These are phyloP conservation scores for Coniochaeta hoffmannii DNA, from an alignment of 2,329 filamentous ascomycete genomes.

Conservation along the genomic window DNA sequence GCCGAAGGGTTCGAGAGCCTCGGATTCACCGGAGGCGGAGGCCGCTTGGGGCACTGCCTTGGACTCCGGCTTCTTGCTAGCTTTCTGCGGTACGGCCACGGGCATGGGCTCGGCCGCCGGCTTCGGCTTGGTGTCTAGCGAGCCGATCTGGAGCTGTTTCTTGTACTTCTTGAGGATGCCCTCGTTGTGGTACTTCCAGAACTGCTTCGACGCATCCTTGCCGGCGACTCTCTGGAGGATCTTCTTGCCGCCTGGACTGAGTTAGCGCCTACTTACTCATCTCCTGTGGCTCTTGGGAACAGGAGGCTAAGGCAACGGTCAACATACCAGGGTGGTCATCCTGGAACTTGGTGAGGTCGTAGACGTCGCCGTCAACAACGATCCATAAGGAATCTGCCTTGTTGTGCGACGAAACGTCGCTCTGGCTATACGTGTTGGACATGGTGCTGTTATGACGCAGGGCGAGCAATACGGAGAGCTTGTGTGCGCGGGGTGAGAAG, in stretches of 20 bases:
- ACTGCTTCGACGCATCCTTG: conserved; percentile 60
- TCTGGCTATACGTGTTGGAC: conserved; percentile 78
- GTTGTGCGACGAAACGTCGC: conserved; percentile 88
- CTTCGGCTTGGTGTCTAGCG: conserved; percentile 78
- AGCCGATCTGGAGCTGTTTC: conserved; percentile 70
- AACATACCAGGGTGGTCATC: conserved; percentile 71
- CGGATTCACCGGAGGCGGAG: conserved; percentile 43
- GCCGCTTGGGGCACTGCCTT: conserved; percentile 25
- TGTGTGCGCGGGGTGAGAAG: background rate
- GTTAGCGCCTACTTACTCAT: background rate
- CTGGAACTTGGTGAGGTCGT: conserved; percentile 85
- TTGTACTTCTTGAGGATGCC: conserved; percentile 82
- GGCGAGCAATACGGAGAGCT: no score
- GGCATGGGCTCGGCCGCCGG: conserved; percentile 47
- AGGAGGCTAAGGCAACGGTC: background rate
- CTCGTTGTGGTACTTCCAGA: conserved; percentile 78
- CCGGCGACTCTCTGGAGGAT: conserved; percentile 56
- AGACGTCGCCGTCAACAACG: conserved; percentile 89
- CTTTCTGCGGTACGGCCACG: conserved; percentile 36
- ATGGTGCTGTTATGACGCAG: conserved; percentile 44
- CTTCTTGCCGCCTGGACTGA: conserved; percentile 49
- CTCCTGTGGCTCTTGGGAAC: background rate
- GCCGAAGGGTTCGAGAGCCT: conserved; percentile 78
- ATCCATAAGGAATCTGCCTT: conserved; percentile 82
- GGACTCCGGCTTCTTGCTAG: conserved; percentile 17